Conservation (phyloP, 805 yeast species). For the Pichia paraexigua region DNA sequence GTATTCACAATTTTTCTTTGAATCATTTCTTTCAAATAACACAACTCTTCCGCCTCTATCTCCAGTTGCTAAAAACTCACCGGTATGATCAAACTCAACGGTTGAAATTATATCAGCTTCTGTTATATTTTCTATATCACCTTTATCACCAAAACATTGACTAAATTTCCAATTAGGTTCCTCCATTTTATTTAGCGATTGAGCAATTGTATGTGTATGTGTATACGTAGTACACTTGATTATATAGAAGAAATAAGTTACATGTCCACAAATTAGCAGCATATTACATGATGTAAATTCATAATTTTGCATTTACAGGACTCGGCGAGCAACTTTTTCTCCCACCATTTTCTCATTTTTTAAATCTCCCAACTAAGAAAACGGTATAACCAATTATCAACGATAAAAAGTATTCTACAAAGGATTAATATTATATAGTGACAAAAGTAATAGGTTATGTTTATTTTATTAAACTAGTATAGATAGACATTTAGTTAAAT, state of each 20-base stretch:
- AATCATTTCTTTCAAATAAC: constrained; percentile 79
- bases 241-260: not conserved
- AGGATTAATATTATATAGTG: not conserved
- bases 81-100: constrained; percentile 91
- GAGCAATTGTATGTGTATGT: not conserved
- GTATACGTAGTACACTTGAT: not conserved
- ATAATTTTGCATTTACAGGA: not conserved
- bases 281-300: not conserved
- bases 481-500: not conserved
- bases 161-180: constrained; percentile 69
- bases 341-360: not conserved
- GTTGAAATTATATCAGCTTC: constrained; percentile 97
- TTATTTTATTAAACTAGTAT: not conserved
- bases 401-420: not conserved
- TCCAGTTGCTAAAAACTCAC: constrained; percentile 95
- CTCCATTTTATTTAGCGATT: constrained; percentile 14
- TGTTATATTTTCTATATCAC: constrained; percentile 89
- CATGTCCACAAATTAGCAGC: not conserved
- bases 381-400: not conserved
- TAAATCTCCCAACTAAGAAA: not conserved
- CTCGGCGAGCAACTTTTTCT: not conserved
- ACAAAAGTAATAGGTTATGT: not conserved
- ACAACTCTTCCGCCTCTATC: constrained; percentile 98
- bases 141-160: constrained; percentile 98
- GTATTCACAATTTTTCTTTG: constrained; percentile 80